These are phyloP conservation scores for Cornus controversa DNA, from an alignment of 148 eudicot species.

Conservation along the genomic window DNA sequence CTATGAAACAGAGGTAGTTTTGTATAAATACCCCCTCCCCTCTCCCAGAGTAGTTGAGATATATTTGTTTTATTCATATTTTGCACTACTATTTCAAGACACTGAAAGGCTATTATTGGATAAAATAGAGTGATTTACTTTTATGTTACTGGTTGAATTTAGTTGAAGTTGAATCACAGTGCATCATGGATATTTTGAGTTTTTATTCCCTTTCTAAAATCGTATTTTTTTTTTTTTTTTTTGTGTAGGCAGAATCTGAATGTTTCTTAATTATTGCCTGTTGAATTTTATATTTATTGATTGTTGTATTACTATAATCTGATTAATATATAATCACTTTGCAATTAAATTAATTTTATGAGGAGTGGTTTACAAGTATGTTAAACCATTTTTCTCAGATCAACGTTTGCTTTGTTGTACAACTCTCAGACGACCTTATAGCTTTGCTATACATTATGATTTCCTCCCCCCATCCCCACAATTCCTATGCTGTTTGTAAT, in stretches of 20 bases:
- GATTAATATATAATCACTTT: neutral
- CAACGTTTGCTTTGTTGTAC: too few relatives aligned
- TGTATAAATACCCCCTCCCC: neutral
- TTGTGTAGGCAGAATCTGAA: neutral
- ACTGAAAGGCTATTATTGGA: neutral
- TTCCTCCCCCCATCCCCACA: neutral
- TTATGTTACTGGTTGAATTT: neutral
- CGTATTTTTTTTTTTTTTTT: too few relatives aligned
- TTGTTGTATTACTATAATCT: neutral
- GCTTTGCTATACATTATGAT: neutral
- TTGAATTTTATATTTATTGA: too few relatives aligned
- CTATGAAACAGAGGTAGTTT: constrained; percentile 88
- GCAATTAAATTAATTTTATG: too few relatives aligned
- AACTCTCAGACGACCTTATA: too few relatives aligned
- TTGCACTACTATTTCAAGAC: neutral
- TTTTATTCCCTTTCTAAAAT: neutral
- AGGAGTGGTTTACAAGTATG: too few relatives aligned
- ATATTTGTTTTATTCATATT: neutral
- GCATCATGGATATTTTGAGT: neutral
- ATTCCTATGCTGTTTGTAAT: too few relatives aligned
- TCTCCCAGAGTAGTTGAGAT: neutral
- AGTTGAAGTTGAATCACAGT: neutral
- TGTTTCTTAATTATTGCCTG: neutral
- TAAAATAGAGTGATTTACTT: neutral
- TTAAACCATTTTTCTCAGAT: too few relatives aligned